These are phyloP conservation scores for Mycena kentingensis DNA, from an alignment of 768 basidiomycete species.

Conservation along the genomic window DNA sequence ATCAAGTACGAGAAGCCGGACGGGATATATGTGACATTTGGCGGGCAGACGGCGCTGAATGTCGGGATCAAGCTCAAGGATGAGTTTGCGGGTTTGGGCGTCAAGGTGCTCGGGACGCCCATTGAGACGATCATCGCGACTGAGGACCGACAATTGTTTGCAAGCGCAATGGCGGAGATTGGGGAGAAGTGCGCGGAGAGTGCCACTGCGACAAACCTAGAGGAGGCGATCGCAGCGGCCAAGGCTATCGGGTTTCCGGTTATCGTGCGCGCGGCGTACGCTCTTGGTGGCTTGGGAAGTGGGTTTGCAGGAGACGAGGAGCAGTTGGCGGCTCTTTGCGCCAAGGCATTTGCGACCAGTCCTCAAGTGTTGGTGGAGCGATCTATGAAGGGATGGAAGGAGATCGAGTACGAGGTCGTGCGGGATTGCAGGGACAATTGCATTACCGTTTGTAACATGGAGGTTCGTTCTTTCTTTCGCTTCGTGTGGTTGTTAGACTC, in stretches of 20 bases:
- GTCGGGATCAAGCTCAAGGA: conserved; percentile 98
- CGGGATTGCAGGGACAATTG: conserved; percentile 97
- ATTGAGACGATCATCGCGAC: conserved; percentile 97
- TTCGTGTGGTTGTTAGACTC: not conserved
- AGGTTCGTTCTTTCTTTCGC: conserved; percentile 63
- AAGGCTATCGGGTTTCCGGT: conserved; percentile 88
- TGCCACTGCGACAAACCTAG: conserved; percentile 78
- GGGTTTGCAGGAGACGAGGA: conserved; percentile 94
- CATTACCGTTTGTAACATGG: conserved; percentile 99
- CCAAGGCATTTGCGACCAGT: conserved; percentile 95
- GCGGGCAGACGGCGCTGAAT: conserved; percentile 95
- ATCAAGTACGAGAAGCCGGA: conserved; percentile 99
- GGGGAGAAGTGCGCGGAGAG: conserved; percentile 97
- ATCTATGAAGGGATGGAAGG: conserved; percentile 99
- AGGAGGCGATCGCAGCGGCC: conserved; percentile 86
- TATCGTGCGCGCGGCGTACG: conserved; percentile 95
- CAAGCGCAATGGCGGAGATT: conserved; percentile 90
- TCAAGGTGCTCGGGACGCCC: conserved; percentile 92
- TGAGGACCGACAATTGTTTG: conserved; percentile 94
- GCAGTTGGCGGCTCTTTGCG: conserved; percentile 86
- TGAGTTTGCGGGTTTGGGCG: conserved; percentile 87
- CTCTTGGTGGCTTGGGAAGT: conserved; percentile 91
- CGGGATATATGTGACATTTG: conserved; percentile 98
- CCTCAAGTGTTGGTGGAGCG: conserved; percentile 98
- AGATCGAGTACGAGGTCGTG: conserved; percentile 99